A percentile compares a stretch with the other conserved stretches of the same genome.
These are phyloP conservation scores for Cystobasidium sp. DNA, from an alignment of 1,284 basidiomycete genomes.

Conservation along the genomic window DNA sequence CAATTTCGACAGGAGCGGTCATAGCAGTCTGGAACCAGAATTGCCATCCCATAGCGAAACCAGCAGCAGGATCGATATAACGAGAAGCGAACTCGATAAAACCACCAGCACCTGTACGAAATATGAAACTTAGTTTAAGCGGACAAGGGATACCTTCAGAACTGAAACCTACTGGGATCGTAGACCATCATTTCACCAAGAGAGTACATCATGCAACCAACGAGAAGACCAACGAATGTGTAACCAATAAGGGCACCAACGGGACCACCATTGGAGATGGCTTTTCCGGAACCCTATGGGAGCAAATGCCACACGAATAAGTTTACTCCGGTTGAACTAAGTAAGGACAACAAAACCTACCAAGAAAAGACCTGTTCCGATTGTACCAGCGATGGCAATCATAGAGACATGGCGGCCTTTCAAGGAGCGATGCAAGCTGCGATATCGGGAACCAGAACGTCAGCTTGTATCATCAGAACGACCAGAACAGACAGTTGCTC, in stretches of 20 bases:
- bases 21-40: constrained; percentile 59
- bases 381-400: constrained; percentile 44
- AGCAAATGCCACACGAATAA: neutral
- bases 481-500: constrained; percentile 1
- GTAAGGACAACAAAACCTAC: neutral
- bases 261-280: constrained; percentile 56
- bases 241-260: constrained; percentile 52
- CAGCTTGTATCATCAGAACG: neutral
- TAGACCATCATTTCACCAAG: constrained; percentile 59
- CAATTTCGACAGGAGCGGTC: constrained; percentile 53
- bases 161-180: constrained; percentile 31
- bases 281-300: constrained; percentile 52
- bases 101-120: constrained; percentile 61
- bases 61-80: constrained; percentile 78
- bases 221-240: constrained; percentile 42
- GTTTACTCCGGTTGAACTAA: neutral
- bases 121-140: neutral
- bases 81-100: constrained; percentile 79
- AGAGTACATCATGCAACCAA: constrained; percentile 47
- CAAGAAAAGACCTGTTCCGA: constrained; percentile 44
- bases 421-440: constrained; percentile 33
- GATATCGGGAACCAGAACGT: neutral
- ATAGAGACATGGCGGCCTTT: constrained; percentile 42
- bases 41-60: constrained; percentile 80
- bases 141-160: neutral